A percentile compares a stretch with the other conserved stretches of the same genome.
Evolutionary conservation across 805 yeast species (phyloP).

Genomic region (Yarrowia deformans): DNA sequence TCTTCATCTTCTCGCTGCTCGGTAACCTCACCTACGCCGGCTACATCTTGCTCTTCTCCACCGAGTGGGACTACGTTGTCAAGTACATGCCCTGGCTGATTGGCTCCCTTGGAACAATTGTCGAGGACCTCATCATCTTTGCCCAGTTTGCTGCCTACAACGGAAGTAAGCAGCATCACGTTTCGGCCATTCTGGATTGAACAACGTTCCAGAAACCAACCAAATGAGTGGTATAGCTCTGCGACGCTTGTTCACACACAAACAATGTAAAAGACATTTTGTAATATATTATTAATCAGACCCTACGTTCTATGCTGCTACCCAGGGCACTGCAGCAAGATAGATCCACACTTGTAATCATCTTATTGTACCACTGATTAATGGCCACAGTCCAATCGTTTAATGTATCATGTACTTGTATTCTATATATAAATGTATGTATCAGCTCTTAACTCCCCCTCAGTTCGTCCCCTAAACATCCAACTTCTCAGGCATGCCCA

Average conservation of each 20-base stretch:
- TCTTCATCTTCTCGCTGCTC: slow-evolving; percentile 73
- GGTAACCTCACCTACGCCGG: slow-evolving; percentile 80
- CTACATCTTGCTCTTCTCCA: slow-evolving; percentile 71
- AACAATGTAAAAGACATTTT: slow-evolving; percentile 19
- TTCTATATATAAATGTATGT: slow-evolving; percentile 10
- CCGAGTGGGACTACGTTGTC: slow-evolving; percentile 64
- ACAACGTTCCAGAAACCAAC: background rate
- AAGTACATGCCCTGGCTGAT: slow-evolving; percentile 77
- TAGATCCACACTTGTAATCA: no score
- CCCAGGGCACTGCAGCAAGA: no score
- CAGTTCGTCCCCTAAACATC: background rate
- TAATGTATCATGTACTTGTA: slow-evolving; percentile 1
- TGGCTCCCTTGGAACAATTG: slow-evolving; percentile 79
- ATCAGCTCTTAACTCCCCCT: background rate
- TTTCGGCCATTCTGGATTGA: slow-evolving; percentile 30
- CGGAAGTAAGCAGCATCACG: slow-evolving; percentile 40
- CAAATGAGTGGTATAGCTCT: background rate
- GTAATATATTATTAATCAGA: slow-evolving; percentile 19
- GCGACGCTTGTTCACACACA: background rate
- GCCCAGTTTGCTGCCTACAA: slow-evolving; percentile 70
- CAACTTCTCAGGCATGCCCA: slow-evolving; percentile 74
- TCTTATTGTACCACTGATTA: no score
- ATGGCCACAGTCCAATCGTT: no score
- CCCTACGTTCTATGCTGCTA: background rate
- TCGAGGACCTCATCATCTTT: slow-evolving; percentile 71